Evolutionary conservation across 345 rosid species (phyloP), one percentile per base, ranked within the genome.

Genomic region (Populus simonii): DNA sequence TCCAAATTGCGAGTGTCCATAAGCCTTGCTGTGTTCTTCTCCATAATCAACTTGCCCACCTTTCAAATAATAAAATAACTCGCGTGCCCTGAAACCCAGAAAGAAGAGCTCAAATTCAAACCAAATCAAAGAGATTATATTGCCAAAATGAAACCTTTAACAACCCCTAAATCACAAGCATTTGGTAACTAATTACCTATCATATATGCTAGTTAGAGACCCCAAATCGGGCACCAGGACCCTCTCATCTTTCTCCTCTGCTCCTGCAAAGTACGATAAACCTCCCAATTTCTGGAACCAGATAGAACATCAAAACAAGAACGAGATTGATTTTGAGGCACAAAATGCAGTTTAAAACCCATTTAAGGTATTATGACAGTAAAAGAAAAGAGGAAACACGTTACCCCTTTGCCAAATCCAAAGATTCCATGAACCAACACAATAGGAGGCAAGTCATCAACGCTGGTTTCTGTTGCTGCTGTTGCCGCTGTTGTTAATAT

Each of bases 151-250:
- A 66, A 31, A 15, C 51, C 6, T 13, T 47, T 47, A 47, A 47
- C 17, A 10, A 3, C 65, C 29, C 63, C 27, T 59, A 23, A 10
- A 59, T 11, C 11, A 12, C 71, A 23, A 39, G 8, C 27, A n/a
- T 70, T n/a, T n/a, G 27, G 55, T 10, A 22, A 36, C 29, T 8
- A 57, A 75, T 59, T 76, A 92, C 99, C 99, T 88, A 81, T 96
- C 98, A 73, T 96, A 87, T 41, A 91, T 75, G 88, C 99, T 94
- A 2, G 98, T 92, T 49, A 96, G 83, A 43, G 99, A 96, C 33
- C 99, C 99, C 89, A 96, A 87, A 90, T 96, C 98, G 71, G 99
- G 99, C 63, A 96, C 97, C 57, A 94, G 85, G 82, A 94, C 97
- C 86, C 93, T 92, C 84, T 94, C 97, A 31, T 94, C 97, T 77